A percentile compares a stretch with the other conserved stretches of the same genome.
Conservation (phyloP, 352 stramenopile species). For the Globisporangium parvum region DNA sequence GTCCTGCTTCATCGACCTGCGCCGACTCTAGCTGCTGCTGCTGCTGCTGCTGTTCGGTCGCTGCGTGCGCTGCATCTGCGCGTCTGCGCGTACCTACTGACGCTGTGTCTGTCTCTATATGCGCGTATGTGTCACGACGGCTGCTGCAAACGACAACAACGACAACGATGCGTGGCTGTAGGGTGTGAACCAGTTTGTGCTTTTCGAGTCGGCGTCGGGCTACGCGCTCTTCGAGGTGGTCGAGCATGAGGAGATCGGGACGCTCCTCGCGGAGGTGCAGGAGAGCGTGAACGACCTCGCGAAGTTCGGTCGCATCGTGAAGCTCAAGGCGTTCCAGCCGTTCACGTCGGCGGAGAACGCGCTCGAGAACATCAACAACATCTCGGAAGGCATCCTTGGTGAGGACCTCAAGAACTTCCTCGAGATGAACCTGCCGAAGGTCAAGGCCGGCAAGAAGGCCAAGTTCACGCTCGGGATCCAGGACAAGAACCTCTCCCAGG, state of each 20-base stretch:
- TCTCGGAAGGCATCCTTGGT: constrained; percentile 92
- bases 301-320: constrained; percentile 95
- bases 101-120: too few relatives aligned
- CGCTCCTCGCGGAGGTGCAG: constrained; percentile 86
- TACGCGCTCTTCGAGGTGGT: constrained; percentile 99
- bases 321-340: constrained; percentile 99
- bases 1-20: neutral
- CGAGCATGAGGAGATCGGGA: constrained; percentile 96
- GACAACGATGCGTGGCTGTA: constrained; percentile 3
- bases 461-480: constrained; percentile 89
- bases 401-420: constrained; percentile 98
- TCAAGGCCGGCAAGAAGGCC: constrained; percentile 88
- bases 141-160: too few relatives aligned
- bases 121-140: neutral
- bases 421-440: constrained; percentile 99
- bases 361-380: constrained; percentile 99
- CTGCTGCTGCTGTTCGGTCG: too few relatives aligned
- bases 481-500: constrained; percentile 91
- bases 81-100: too few relatives aligned
- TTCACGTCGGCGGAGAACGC: constrained; percentile 99
- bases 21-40: too few relatives aligned
- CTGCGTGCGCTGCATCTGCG: too few relatives aligned
- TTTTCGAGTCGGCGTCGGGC: constrained; percentile 97
- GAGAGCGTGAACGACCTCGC: constrained; percentile 91
- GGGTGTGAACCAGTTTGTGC: constrained; percentile 82